Evolutionary conservation across 176 grass and related monocot species (phyloP), one percentile per base, ranked within the genome.

Genomic region (Tuctoria greenei): DNA sequence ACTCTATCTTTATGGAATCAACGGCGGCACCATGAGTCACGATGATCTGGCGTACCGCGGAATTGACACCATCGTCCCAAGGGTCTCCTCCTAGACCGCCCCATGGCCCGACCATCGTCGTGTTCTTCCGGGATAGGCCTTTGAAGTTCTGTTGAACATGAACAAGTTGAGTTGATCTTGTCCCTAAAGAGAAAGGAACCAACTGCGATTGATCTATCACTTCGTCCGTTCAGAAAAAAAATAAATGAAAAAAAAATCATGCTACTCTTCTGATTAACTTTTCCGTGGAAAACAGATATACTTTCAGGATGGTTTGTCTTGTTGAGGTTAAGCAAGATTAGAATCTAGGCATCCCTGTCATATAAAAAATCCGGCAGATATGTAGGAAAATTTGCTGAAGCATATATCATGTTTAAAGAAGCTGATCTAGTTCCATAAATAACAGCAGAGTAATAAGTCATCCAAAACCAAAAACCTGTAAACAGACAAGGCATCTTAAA

Each of bases 61-160:
- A 85, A 68, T 86, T 74, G 4, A 80, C 69, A 4, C 78, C 75
- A 13, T 92, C 86, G 51, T 92, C 86, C 85, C 86, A 85, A 34
- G 35, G 59, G 54, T 44, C 75, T 55, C 86, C 90, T 76, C 86
- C 82, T 37, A 71, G 40, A 27, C 83, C 90, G 72, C 90, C 86
- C 90, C 86, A 92, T 63, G 90, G 90, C 24, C 85, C 89, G 6
- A 71, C 46, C 21, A 27, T 2, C 46, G 69, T 79, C 9, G 64
- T 44, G 26, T 28, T 87, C 50, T 85, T 89, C 86, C 76, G 73
- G 17, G 63, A 66, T 0, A 57, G 61, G 64, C 76, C 40, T 72
- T 60, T 69, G 8, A 91, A 88, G 69, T 62, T 93, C 87, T 88
- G 11, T 63, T 37, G 10, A 79, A 31, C 45, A 83, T 4, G 55